Evolutionary conservation across 2,329 filamentous ascomycete genomes (phyloP).

Genomic region (Coniochaeta sp.): DNA sequence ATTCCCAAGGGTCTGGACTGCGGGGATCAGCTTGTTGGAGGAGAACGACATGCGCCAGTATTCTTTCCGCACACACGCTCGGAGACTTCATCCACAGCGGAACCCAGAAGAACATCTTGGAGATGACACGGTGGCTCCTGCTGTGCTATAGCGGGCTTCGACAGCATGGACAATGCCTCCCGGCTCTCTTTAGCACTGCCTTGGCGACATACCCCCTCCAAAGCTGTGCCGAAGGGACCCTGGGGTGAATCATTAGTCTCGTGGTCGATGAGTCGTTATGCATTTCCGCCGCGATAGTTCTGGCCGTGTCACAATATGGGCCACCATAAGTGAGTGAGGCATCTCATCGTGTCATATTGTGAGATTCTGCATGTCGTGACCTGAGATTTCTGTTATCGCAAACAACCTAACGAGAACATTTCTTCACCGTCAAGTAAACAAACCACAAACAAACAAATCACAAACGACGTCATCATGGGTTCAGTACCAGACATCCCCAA

Average conservation of each 20-base stretch:
- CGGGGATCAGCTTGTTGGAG: not conserved
- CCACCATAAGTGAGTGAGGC: not conserved
- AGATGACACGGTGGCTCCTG: no score
- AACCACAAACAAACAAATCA: no score
- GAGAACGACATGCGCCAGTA: not conserved
- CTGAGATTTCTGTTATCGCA: no score
- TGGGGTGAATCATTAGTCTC: not conserved
- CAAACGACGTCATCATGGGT: not conserved
- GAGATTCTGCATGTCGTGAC: no score
- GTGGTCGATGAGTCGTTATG: not conserved
- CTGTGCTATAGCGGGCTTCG: not conserved
- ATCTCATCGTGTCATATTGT: no score
- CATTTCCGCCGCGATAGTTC: no score
- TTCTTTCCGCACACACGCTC: no score
- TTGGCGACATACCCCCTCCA: not conserved
- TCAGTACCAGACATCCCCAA: slow-evolving; percentile 8
- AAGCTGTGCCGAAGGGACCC: not conserved
- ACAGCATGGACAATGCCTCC: not conserved
- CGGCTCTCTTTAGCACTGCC: not conserved
- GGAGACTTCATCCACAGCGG: no score
- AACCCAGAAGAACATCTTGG: no score
- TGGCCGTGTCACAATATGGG: no score
- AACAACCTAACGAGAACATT: no score
- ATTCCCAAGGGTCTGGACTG: not conserved
- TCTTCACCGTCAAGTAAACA: no score